phyloP scores from a whole-genome alignment of 139 green algal species.

The Pseudopediastrum boryanum region DNA sequence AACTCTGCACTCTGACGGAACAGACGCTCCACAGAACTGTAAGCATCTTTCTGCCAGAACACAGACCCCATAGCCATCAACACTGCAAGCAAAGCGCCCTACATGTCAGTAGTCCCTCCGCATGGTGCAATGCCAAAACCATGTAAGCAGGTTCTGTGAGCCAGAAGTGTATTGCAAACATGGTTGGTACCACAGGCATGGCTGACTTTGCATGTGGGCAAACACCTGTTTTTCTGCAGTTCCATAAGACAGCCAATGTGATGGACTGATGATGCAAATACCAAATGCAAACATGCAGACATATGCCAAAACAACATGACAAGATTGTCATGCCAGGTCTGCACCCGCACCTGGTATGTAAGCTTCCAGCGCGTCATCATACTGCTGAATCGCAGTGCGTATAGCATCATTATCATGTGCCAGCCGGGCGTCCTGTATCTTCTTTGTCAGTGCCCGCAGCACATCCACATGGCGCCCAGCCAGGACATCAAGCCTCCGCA shows the following conservation, averaged over 20 bases:
- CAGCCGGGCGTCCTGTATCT: constrained; percentile 77
- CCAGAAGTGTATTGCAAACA: no score
- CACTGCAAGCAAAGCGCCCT: no score
- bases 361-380: constrained; percentile 84
- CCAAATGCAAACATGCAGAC: no score
- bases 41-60: constrained; percentile 85
- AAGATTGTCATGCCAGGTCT: background rate
- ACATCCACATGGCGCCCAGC: constrained; percentile 71
- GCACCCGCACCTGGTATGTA: constrained; percentile 55
- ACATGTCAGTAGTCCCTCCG: no score
- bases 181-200: no score
- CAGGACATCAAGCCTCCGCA: constrained; percentile 67
- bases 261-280: no score
- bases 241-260: no score
- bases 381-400: constrained; percentile 70
- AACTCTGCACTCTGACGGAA: constrained; percentile 85
- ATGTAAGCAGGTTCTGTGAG: no score
- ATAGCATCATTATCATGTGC: constrained; percentile 74
- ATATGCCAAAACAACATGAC: no score
- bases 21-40: constrained; percentile 72
- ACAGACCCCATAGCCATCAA: constrained; percentile 84
- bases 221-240: no score
- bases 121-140: no score
- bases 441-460: constrained; percentile 78
- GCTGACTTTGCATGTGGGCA: no score